These are phyloP conservation scores for Leccinum variicolor DNA, from an alignment of 768 basidiomycete species.

Conservation along the genomic window DNA sequence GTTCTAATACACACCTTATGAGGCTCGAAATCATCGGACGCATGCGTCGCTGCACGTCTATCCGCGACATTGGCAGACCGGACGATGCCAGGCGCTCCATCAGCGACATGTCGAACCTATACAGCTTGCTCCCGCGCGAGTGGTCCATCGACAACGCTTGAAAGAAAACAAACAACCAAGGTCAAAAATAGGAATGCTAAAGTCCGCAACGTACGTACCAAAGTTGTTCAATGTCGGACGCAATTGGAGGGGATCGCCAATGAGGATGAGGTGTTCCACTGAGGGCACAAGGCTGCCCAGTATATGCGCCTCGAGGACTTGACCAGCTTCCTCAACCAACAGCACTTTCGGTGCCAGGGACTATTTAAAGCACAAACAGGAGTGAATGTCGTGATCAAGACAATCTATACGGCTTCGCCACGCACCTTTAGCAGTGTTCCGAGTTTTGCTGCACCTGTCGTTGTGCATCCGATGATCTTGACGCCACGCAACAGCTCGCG, in stretches of 20 bases:
- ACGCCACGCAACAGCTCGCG: conserved; percentile 50
- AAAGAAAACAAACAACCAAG: neutral
- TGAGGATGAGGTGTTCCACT: conserved; percentile 71
- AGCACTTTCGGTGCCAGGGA: conserved; percentile 57
- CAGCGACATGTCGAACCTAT: conserved; percentile 66
- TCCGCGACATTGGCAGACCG: conserved; percentile 63
- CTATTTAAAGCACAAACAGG: conserved; percentile 28
- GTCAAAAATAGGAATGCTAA: neutral
- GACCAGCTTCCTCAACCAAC: conserved; percentile 79
- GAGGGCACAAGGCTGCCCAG: conserved; percentile 60
- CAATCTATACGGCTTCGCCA: neutral
- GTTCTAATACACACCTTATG: conserved; percentile 15
- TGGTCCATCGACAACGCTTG: conserved; percentile 70
- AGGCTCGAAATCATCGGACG: conserved; percentile 63
- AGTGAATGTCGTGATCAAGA: neutral
- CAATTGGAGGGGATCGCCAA: conserved; percentile 79
- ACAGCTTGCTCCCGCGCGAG: conserved; percentile 48
- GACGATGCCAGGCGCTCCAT: conserved; percentile 67
- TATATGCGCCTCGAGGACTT: conserved; percentile 78
- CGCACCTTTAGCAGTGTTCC: conserved; percentile 52
- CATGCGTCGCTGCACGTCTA: conserved; percentile 76
- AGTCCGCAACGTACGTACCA: conserved; percentile 30
- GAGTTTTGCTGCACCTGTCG: conserved; percentile 75
- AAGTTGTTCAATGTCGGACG: conserved; percentile 66
- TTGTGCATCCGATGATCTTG: conserved; percentile 74